Conservation (phyloP, 2,329 filamentous ascomycete genomes). For the Colletotrichum simmondsii region DNA sequence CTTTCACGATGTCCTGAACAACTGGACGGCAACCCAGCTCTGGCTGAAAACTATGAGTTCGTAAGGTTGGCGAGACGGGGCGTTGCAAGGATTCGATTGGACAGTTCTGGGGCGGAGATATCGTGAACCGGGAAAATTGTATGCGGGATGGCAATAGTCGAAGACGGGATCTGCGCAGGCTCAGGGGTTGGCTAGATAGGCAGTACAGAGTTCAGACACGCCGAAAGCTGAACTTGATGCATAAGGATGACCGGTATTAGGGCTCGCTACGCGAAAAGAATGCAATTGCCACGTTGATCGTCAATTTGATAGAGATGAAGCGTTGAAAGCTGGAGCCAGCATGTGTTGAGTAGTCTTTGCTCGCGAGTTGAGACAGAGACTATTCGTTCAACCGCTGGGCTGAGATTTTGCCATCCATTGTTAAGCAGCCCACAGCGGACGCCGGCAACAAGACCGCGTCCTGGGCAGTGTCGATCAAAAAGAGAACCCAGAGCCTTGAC, state of each 20-base stretch:
- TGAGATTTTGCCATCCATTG: background rate
- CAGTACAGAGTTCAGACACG: background rate
- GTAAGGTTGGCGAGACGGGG: background rate
- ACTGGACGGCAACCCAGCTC: background rate
- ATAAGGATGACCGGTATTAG: background rate
- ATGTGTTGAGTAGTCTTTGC: background rate
- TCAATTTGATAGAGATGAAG: background rate
- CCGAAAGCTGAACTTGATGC: background rate
- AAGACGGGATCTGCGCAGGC: constrained; percentile 16
- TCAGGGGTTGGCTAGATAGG: background rate
- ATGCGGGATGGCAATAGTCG: constrained; percentile 22
- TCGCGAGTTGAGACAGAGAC: background rate
- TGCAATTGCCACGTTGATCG: background rate
- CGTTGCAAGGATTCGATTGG: background rate
- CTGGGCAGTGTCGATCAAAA: background rate
- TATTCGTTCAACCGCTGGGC: background rate
- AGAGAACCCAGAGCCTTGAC: constrained; percentile 5
- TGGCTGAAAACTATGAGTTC: background rate
- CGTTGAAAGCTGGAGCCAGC: background rate
- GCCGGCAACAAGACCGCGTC: background rate
- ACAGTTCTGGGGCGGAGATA: background rate
- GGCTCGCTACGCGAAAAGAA: background rate
- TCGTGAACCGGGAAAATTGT: background rate
- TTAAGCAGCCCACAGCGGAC: background rate
- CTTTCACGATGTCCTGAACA: background rate